A percentile compares a stretch with the other conserved stretches of the same genome.
These are phyloP conservation scores for Urtica urens DNA, from an alignment of 306 rosid species.

Conservation along the genomic window DNA sequence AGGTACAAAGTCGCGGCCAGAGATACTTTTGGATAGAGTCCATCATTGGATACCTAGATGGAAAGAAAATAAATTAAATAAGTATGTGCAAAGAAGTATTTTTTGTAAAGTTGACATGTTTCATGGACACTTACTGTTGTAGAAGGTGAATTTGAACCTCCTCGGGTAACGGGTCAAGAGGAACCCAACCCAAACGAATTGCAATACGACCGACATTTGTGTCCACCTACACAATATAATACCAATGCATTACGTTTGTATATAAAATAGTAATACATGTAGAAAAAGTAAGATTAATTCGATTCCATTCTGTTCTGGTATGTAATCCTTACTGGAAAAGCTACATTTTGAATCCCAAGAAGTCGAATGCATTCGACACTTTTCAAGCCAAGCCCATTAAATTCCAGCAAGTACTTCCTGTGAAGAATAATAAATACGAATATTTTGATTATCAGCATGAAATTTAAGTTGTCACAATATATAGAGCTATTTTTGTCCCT, in stretches of 20 bases:
- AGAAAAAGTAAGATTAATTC: no score
- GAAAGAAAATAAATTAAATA: background rate
- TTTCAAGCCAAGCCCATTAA: slow-evolving; percentile 58
- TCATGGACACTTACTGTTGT: slow-evolving; percentile 31
- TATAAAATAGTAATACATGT: background rate
- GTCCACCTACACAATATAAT: slow-evolving; percentile 39
- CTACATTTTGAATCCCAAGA: slow-evolving; percentile 41
- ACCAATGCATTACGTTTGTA: background rate
- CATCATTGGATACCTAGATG: slow-evolving; percentile 39
- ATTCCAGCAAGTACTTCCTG: slow-evolving; percentile 43
- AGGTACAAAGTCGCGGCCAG: slow-evolving; percentile 49
- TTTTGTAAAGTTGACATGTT: background rate
- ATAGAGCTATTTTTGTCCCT: background rate
- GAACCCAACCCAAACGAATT: slow-evolving; percentile 82
- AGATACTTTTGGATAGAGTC: slow-evolving; percentile 57
- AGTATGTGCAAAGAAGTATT: background rate
- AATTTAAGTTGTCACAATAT: background rate
- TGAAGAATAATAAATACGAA: background rate
- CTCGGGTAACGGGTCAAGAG: slow-evolving; percentile 59
- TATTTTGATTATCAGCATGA: background rate
- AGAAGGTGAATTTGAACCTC: slow-evolving; percentile 39
- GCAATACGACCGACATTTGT: slow-evolving; percentile 75
- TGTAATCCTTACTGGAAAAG: slow-evolving; percentile 50
- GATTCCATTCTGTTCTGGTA: background rate
- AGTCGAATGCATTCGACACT: slow-evolving; percentile 76